phyloP scores from a whole-genome alignment of 495 filamentous ascomycete genomes.

The Penicillium soppii region DNA sequence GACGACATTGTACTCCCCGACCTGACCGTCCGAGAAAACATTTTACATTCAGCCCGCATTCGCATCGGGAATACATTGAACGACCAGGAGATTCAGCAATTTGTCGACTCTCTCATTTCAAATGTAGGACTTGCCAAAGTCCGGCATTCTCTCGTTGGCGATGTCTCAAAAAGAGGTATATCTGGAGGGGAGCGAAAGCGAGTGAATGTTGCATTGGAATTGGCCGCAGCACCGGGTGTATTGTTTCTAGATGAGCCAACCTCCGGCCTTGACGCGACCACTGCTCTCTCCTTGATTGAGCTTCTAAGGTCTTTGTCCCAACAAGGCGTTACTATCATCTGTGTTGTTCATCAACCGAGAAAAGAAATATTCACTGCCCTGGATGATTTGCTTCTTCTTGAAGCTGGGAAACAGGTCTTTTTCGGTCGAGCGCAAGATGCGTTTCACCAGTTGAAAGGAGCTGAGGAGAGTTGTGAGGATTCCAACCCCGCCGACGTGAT shows the following conservation, averaged over 20 bases:
- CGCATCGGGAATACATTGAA: conserved; percentile 21
- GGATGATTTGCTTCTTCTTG: conserved; percentile 74
- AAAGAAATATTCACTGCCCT: conserved; percentile 74
- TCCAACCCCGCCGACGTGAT: background rate
- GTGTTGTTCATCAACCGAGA: conserved; percentile 72
- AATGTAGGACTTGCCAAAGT: conserved; percentile 45
- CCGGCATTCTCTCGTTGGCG: conserved; percentile 68
- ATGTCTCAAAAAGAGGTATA: conserved; percentile 67
- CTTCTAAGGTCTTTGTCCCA: conserved; percentile 66
- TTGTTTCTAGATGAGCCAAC: conserved; percentile 75
- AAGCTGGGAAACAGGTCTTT: conserved; percentile 47
- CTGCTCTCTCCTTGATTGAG: conserved; percentile 61
- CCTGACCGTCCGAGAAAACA: conserved; percentile 52
- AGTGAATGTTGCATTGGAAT: conserved; percentile 33
- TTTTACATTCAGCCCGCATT: conserved; percentile 49
- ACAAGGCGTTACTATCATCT: conserved; percentile 66
- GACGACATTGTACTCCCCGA: conserved; percentile 51
- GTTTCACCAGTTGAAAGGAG: no score
- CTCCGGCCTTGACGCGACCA: conserved; percentile 72
- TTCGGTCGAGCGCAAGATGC: background rate
- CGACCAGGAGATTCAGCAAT: background rate
- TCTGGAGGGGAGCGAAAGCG: conserved; percentile 74
- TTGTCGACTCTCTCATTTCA: background rate
- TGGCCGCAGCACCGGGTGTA: conserved; percentile 64
- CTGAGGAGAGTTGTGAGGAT: background rate